Percentiles rank a stretch among this genome's conserved stretches.
Conservation (phyloP, 805 yeast species). For the Saccharomycopsis capsularis region DNA sequence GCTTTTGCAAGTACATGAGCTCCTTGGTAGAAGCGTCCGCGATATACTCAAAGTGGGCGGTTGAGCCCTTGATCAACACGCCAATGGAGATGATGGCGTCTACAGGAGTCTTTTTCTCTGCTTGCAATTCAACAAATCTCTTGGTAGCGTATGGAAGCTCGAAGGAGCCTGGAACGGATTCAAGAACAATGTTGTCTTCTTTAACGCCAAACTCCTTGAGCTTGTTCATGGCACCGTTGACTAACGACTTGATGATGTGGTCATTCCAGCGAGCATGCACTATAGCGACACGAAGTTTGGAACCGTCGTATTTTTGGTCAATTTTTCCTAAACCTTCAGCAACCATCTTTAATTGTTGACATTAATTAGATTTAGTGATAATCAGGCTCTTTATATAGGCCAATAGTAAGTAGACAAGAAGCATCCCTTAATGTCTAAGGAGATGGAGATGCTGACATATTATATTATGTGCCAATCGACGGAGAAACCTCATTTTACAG, state of each 20-base stretch:
- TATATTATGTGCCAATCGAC: too few species aligned
- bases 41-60: slow-evolving; percentile 97
- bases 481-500: too few species aligned
- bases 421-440: too few species aligned
- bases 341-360: slow-evolving; percentile 21
- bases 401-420: too few species aligned
- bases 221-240: slow-evolving; percentile 64
- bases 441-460: too few species aligned
- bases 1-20: slow-evolving; percentile 73
- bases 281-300: slow-evolving; percentile 67
- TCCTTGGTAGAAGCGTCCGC: slow-evolving; percentile 84
- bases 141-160: slow-evolving; percentile 84
- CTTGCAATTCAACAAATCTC: slow-evolving; percentile 38
- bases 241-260: slow-evolving; percentile 67
- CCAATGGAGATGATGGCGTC: slow-evolving; percentile 95
- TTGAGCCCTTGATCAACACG: slow-evolving; percentile 88
- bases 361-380: too few species aligned
- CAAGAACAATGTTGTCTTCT: slow-evolving; percentile 69
- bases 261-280: slow-evolving; percentile 96
- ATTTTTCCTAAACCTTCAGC: slow-evolving; percentile 66
- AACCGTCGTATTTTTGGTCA: slow-evolving; percentile 65
- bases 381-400: too few species aligned
- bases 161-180: slow-evolving; percentile 90
- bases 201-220: slow-evolving; percentile 61
- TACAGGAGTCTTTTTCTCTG: slow-evolving; percentile 38